phyloP scores from a whole-genome alignment of 1,139 yeast species.

The Protomyces lactucae-debilis region DNA sequence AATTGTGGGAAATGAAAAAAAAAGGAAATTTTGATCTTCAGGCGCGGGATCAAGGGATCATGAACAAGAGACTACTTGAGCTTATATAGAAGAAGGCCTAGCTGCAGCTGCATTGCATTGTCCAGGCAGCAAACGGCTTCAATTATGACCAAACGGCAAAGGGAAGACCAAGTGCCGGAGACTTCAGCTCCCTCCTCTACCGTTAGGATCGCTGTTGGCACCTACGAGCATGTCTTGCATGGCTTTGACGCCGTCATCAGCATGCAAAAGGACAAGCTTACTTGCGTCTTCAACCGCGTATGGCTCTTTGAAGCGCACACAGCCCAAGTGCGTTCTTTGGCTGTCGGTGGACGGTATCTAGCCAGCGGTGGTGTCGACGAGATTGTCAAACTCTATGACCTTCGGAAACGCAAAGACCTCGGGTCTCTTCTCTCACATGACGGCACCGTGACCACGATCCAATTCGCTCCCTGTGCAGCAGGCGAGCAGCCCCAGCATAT shows the following conservation, averaged over 20 bases:
- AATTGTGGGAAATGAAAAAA: too few species aligned
- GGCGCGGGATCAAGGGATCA: too few species aligned
- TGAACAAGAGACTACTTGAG: too few species aligned
- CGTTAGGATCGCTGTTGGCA: slow-evolving; percentile 83
- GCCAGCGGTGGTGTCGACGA: slow-evolving; percentile 97
- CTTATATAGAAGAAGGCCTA: too few species aligned
- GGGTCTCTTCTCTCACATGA: slow-evolving; percentile 87
- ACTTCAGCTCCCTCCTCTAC: slow-evolving; percentile 3
- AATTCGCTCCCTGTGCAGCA: slow-evolving; percentile 50
- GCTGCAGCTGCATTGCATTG: too few species aligned
- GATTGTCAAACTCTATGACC: slow-evolving; percentile 86
- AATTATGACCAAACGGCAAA: slow-evolving; percentile 7
- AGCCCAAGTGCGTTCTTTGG: slow-evolving; percentile 77
- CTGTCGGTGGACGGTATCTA: slow-evolving; percentile 73
- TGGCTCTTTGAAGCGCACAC: slow-evolving; percentile 96
- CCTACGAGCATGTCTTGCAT: slow-evolving; percentile 87
- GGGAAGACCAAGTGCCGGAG: neutral
- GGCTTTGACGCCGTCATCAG: slow-evolving; percentile 70
- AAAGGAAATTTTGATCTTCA: too few species aligned
- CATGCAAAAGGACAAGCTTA: slow-evolving; percentile 31
- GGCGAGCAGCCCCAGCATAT: slow-evolving; percentile 43
- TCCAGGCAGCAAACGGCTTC: too few species aligned
- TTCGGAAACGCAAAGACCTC: slow-evolving; percentile 87
- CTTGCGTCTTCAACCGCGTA: slow-evolving; percentile 77
- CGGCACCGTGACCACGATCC: slow-evolving; percentile 76